Base-by-base conservation (phyloP, 2,329 filamentous ascomycete species). In the Fusarium devonianum region DNA sequence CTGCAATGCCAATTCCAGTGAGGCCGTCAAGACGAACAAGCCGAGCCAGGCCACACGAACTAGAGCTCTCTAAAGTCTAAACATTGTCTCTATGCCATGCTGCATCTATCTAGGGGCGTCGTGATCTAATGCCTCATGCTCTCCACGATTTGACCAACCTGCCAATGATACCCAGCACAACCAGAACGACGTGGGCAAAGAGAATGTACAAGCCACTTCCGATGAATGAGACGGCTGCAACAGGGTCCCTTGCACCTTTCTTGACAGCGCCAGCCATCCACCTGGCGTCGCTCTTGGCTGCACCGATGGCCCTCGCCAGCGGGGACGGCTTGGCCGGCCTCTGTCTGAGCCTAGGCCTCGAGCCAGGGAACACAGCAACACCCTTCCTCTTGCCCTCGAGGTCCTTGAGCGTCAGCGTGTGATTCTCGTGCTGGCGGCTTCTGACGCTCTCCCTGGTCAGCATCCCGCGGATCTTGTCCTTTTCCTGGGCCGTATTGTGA, bases 401-500 rank as follows among this genome's bases (percentile, higher is more conserved):
- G 30, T 66, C 63, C 19, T 64, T 64, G 2, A 63, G 36, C 2
- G 63, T 59, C 22, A 68, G 51, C 5, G 62, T 55, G 13, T 68
- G 66, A 17, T 68, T 64, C 42, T 68, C 66, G n/a, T 68, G 65
- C 1, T 62, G 56, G 2, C 64, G 51, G 13, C 28, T 46, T 7
- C 49, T 60, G 5, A 68, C 62, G 4, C 64, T 68, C 5, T 68
- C 64, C 8, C 52, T 66, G 4, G 58, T 63, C 9, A 68, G 47
- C 45, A 61, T 66, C 14, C 56, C 42, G 2, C 65, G 58, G 4
- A 68, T 30, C 6, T 37, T 56, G 7, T 35, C 29, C 25, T 60
- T 58, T 40, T 68, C 66, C 1, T 62, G 37, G 0, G 43, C 32
- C 0, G 58, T 56, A 19, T 65, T 57, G 36, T 83, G 80, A 32